Evolutionary conservation across 495 filamentous ascomycete species (phyloP), one percentile per base, ranked within the genome.

Genomic region (Hypoxylon trugodes): DNA sequence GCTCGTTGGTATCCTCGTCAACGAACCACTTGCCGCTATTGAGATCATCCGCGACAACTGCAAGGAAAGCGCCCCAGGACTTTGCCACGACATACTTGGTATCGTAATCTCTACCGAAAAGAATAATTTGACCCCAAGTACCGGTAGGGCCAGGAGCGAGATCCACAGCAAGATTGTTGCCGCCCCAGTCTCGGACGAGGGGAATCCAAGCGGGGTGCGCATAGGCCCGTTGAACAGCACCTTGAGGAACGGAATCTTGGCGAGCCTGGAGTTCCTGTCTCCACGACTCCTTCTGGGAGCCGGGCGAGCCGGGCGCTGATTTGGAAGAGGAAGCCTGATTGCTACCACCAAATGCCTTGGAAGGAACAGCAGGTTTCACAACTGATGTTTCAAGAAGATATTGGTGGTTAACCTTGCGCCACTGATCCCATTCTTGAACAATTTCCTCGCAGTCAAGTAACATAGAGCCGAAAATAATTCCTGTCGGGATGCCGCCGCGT

Each of bases 391-490:
- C 77, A 15, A 81, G 80, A 38, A 98, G 81, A 69, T 89, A 96
- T 71, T 97, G 92, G 47, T 90, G 86, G 73, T 96, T 96, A 57
- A 99, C 95, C 54, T 84, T 86, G 65, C 89, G 87, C 95, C 95
- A 99, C 70, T 97, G 96, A 61, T 89, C 88, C 90, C 95, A 98
- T 75, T 99, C 95, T 75, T 97, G 90, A 5, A 98, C 88, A 48
- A 99, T 97, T 74, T 99, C 95, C 73, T 99, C 95, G 73, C 95
- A 99, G 69, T 99, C 95, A 40, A 99, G 84, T 38, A 98, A 80
- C 95, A 99, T 99, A 69, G 83, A 87, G 32, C 93, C 84, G 72
- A 99, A 98, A 35, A 99, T 86, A 53, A 97, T 87, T 58, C 95
- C 95, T 0, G 95, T 97, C 1, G 95, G 95, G 54, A 84, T 82